These are phyloP conservation scores for Cercospora citrullina DNA, from an alignment of 2,329 filamentous ascomycete genomes.

Conservation along the genomic window DNA sequence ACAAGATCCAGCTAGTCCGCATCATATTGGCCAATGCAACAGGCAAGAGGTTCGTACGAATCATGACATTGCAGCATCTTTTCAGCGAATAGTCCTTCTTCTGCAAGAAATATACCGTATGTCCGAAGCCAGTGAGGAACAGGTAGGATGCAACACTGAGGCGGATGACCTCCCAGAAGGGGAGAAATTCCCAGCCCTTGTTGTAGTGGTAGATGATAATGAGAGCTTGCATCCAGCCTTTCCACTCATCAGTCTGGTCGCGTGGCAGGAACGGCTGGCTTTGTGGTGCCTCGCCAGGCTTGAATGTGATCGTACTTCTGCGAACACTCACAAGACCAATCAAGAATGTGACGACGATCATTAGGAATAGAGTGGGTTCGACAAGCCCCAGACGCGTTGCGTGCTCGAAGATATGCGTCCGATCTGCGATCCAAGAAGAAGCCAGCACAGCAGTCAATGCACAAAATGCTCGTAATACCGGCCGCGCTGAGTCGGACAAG, in stretches of 20 bases:
- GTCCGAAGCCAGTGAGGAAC: conserved; percentile 63
- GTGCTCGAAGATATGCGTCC: conserved; percentile 57
- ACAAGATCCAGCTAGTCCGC: conserved; percentile 57
- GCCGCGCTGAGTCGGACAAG: conserved; percentile 14
- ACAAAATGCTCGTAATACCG: conserved; percentile 17
- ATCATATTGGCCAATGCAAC: conserved; percentile 57
- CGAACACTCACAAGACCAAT: conserved; percentile 30
- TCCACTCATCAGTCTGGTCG: conserved; percentile 64
- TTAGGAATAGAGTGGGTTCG: conserved; percentile 38
- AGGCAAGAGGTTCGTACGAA: conserved; percentile 60
- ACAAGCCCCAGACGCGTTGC: conserved; percentile 45
- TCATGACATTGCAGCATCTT: conserved; percentile 54
- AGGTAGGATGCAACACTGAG: conserved; percentile 60
- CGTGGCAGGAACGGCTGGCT: conserved; percentile 52
- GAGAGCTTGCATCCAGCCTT: conserved; percentile 63
- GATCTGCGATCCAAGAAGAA: conserved; percentile 52
- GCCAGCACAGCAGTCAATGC: conserved; percentile 29
- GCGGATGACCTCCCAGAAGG: conserved; percentile 57
- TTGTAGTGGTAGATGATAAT: conserved; percentile 61
- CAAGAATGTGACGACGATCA: conserved; percentile 36
- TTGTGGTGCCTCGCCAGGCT: conserved; percentile 7
- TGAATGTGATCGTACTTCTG: conserved; percentile 14
- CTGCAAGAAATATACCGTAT: conserved; percentile 59
- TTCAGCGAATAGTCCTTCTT: conserved; percentile 59
- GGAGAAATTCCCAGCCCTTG: conserved; percentile 51